Conservation (phyloP, 345 rosid genomes). For the Euphorbia lathyris region DNA sequence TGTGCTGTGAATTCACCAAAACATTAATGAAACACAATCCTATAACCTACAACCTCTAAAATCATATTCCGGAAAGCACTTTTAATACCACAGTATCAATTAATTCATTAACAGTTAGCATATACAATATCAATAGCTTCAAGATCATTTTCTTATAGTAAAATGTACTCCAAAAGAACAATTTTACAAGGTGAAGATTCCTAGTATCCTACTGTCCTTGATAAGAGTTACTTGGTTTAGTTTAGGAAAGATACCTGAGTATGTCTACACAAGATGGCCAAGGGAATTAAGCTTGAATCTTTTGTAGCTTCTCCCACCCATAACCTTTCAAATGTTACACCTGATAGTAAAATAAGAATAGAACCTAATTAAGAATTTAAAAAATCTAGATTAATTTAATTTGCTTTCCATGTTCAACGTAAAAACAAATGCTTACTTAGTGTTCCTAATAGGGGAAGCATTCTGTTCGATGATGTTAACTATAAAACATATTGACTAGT, state of each 20-base stretch:
- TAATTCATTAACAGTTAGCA: neutral
- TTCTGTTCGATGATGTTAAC: no score
- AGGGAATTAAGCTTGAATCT: conserved; percentile 46
- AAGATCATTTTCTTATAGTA: neutral
- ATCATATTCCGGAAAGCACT: neutral
- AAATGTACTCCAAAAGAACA: neutral
- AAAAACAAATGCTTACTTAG: neutral
- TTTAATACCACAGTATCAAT: neutral
- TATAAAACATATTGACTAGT: no score
- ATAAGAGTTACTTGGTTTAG: neutral
- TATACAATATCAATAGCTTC: neutral
- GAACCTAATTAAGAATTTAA: conserved; percentile 4
- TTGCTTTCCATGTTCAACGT: neutral
- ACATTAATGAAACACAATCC: neutral
- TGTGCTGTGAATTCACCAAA: neutral
- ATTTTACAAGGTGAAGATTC: neutral
- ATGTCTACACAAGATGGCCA: conserved; percentile 58
- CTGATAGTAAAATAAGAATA: conserved; percentile 40
- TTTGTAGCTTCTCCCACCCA: conserved; percentile 62
- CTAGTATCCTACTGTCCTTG: neutral
- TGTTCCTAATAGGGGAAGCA: neutral
- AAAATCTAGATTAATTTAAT: neutral
- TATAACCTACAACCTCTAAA: neutral
- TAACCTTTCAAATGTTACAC: conserved; percentile 48
- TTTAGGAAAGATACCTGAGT: conserved; percentile 44